phyloP scores from a whole-genome alignment of 2,329 filamentous ascomycete genomes.

The Botryosphaeria dothidea region DNA sequence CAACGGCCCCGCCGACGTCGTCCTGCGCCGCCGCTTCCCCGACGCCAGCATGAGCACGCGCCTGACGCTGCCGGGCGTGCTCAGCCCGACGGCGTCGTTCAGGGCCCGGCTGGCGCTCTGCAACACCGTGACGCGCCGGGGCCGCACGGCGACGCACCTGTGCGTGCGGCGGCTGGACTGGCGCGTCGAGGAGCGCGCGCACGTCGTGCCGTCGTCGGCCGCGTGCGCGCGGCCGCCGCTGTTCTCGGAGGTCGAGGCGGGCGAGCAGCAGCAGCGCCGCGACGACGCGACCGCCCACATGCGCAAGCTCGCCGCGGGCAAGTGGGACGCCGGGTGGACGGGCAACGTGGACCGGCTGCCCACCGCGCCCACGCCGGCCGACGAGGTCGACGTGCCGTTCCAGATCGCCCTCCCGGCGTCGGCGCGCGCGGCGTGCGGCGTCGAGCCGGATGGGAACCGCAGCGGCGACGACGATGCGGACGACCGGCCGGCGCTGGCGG shows the following conservation, averaged over 20 bases:
- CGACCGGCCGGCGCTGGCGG: neutral
- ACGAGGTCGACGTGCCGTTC: neutral
- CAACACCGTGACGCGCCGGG: neutral
- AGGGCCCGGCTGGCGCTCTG: neutral
- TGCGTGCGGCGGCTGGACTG: neutral
- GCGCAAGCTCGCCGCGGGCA: neutral
- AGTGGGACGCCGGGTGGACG: neutral
- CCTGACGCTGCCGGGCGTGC: neutral
- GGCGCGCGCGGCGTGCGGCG: neutral
- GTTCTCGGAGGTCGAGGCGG: neutral
- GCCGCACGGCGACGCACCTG: neutral
- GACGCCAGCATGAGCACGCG: neutral
- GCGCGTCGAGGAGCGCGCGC: neutral
- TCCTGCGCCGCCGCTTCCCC: conserved; percentile 2
- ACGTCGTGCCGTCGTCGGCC: neutral
- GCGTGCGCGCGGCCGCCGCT: neutral
- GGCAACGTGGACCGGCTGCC: neutral
- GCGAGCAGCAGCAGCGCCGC: neutral
- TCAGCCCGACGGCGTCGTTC: neutral
- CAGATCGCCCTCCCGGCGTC: neutral
- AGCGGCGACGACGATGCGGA: neutral
- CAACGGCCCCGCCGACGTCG: neutral
- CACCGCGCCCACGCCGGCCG: neutral
- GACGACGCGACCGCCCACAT: neutral
- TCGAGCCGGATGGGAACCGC: neutral